A percentile compares a stretch with the other conserved stretches of the same genome.
Conservation (phyloP, 768 basidiomycete species). For the Lactarius evosmus region DNA sequence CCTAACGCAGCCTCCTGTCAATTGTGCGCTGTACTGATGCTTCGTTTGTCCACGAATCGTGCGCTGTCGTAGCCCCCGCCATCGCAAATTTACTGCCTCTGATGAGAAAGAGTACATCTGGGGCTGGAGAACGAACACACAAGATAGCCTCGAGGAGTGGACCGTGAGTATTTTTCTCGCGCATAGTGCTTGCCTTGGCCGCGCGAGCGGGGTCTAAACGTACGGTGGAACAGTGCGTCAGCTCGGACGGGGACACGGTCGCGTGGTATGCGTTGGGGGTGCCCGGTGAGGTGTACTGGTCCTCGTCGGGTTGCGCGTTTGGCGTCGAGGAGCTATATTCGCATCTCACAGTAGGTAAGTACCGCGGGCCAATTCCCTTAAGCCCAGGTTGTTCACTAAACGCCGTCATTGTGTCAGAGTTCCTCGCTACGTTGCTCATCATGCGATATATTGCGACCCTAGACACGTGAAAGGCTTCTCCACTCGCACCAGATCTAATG, state of each 20-base stretch:
- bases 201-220: slow-evolving; percentile 2
- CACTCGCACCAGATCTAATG: neutral
- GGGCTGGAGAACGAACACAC: slow-evolving; percentile 42
- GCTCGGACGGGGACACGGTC: slow-evolving; percentile 48
- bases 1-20: neutral
- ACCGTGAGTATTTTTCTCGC: slow-evolving; percentile 43
- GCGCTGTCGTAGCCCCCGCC: slow-evolving; percentile 4
- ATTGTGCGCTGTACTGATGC: slow-evolving; percentile 2
- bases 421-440: slow-evolving; percentile 58
- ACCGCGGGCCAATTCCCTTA: neutral
- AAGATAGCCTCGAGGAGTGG: slow-evolving; percentile 62
- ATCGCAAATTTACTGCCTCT: slow-evolving; percentile 53
- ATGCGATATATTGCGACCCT: slow-evolving; percentile 59
- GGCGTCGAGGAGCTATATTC: slow-evolving; percentile 60
- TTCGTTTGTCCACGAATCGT: neutral
- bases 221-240: slow-evolving; percentile 47
- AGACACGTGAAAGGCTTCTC: slow-evolving; percentile 35
- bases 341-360: slow-evolving; percentile 54
- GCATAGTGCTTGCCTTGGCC: neutral
- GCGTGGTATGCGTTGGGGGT: slow-evolving; percentile 59
- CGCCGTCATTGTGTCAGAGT: slow-evolving; percentile 39
- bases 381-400: neutral
- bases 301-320: slow-evolving; percentile 60
- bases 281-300: slow-evolving; percentile 49
- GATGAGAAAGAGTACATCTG: slow-evolving; percentile 63